A percentile compares a stretch with the other conserved stretches of the same genome.
These are phyloP conservation scores for Pinus taeda DNA, from an alignment of 75 land plant genomes.

Conservation along the genomic window DNA sequence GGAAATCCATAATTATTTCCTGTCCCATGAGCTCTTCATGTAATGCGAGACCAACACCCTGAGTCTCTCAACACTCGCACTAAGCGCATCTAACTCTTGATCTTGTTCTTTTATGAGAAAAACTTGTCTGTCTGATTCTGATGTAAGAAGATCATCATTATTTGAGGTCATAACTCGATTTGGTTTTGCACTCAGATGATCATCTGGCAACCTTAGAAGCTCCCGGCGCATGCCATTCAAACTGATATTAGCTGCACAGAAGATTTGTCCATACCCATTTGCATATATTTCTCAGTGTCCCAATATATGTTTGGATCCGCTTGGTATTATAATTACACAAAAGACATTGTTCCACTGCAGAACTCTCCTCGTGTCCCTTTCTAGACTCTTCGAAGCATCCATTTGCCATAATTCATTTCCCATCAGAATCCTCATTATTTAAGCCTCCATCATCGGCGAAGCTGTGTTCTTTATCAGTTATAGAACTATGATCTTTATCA, in stretches of 20 bases:
- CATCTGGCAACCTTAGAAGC: slow-evolving; percentile 40
- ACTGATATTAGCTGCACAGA: slow-evolving; percentile 9
- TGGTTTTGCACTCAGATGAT: slow-evolving; percentile 20
- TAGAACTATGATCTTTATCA: not conserved
- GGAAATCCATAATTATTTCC: no score
- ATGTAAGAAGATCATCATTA: slow-evolving; percentile 45
- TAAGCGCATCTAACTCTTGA: no score
- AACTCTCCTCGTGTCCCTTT: not conserved
- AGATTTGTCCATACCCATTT: slow-evolving; percentile 14
- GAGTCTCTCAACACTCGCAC: no score
- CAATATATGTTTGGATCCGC: not conserved
- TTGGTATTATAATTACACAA: not conserved
- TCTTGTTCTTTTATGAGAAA: slow-evolving; percentile 61
- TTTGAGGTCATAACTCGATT: slow-evolving; percentile 12
- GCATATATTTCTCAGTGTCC: slow-evolving; percentile 26
- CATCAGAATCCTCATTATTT: not conserved
- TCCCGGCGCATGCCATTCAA: slow-evolving; percentile 30
- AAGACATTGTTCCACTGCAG: not conserved
- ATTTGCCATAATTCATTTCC: not conserved
- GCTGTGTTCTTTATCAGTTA: no score
- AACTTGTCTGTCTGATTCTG: slow-evolving; percentile 58
- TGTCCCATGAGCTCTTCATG: no score
- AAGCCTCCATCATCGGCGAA: not conserved
- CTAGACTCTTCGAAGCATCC: slow-evolving; percentile 1
- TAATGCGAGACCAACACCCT: no score